Evolutionary conservation across 1,284 basidiomycete species (phyloP), one percentile per base, ranked within the genome.

Genomic region (Austropuccinia psidii): DNA sequence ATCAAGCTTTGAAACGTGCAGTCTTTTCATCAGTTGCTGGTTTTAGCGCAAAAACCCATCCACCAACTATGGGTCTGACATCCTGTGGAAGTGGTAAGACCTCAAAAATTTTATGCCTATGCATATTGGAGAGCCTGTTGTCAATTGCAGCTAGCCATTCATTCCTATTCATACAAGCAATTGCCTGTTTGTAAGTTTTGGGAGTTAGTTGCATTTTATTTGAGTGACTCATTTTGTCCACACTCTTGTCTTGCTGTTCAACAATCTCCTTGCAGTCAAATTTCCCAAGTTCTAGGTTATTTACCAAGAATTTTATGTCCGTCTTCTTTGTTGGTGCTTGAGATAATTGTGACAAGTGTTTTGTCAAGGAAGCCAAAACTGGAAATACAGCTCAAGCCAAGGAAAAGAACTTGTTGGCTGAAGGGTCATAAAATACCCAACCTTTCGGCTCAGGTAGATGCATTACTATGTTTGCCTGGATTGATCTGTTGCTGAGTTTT

Each of bases 11-110:
- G 24, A 6, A 55, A 29, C 35, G 17, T 1, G 4, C 2, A 5
- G 29, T 19, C 6, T 55, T 39, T 33, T 27, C 37, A 11, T 37
- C 24, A 24, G 21, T 13, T 7, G 4, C 33, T 55, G 19, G 4
- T 29, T 68, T 68, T 11, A 4, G 17, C 5, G 47, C 52, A 43
- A 68, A 68, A 9, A 68, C 50, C 65, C 65, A 68, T 5, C 35
- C 21, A 4, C 33, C 31, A 27, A 21, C 49, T n/a, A 67, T 17
- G 15, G 31, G 29, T 21, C 21, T 55, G 6, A 15, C n/a, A 6
- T 31, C 65, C n/a, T 7, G 4, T 37, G 49, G 49, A 3, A 54
- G 5, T 29, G 2, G 45, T 27, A 54, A 11, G 11, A 27, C 13
- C 9, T 54, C 50, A 11, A 11, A 54, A 27, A 54, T 24, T 9